These are phyloP conservation scores for Geoglossum cookeanum DNA, from an alignment of 2,329 filamentous ascomycete species.

Conservation along the genomic window DNA sequence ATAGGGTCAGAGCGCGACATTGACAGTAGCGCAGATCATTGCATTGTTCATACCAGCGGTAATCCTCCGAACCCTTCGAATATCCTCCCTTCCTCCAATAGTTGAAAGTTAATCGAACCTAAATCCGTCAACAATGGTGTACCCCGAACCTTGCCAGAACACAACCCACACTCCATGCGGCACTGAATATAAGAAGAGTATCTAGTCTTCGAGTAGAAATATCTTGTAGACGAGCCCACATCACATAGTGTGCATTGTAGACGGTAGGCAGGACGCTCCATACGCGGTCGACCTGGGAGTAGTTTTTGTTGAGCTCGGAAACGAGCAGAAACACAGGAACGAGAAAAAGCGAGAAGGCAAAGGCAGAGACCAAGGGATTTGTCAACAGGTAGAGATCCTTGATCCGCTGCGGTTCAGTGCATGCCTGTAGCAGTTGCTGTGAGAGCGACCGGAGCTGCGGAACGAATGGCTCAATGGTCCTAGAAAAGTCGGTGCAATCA, in stretches of 20 bases:
- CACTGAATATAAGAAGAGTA: slow-evolving; percentile 48
- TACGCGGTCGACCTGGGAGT: slow-evolving; percentile 84
- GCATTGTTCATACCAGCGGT: slow-evolving; percentile 47
- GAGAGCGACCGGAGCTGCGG: slow-evolving; percentile 36
- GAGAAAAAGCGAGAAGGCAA: slow-evolving; percentile 54
- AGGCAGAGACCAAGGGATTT: slow-evolving; percentile 63
- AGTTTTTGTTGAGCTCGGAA: slow-evolving; percentile 80
- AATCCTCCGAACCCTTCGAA: slow-evolving; percentile 74
- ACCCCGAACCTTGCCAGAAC: slow-evolving; percentile 4
- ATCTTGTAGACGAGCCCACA: slow-evolving; percentile 64
- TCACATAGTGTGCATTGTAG: slow-evolving; percentile 66
- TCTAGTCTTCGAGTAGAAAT: slow-evolving; percentile 53
- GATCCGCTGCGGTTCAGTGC: slow-evolving; percentile 33
- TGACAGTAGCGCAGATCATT: not conserved
- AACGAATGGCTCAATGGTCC: slow-evolving; percentile 59
- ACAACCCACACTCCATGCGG: slow-evolving; percentile 57
- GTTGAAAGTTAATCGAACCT: slow-evolving; percentile 78
- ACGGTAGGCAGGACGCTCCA: slow-evolving; percentile 83
- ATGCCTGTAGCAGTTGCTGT: slow-evolving; percentile 14
- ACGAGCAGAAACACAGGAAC: slow-evolving; percentile 51
- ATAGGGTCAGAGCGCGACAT: slow-evolving; percentile 3
- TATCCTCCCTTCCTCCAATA: slow-evolving; percentile 96
- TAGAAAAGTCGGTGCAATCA: slow-evolving; percentile 59
- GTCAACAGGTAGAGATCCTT: slow-evolving; percentile 60
- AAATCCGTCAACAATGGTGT: slow-evolving; percentile 10